phyloP scores from a whole-genome alignment of 2,329 filamentous ascomycete genomes.

The Harringtonia aguacate region DNA sequence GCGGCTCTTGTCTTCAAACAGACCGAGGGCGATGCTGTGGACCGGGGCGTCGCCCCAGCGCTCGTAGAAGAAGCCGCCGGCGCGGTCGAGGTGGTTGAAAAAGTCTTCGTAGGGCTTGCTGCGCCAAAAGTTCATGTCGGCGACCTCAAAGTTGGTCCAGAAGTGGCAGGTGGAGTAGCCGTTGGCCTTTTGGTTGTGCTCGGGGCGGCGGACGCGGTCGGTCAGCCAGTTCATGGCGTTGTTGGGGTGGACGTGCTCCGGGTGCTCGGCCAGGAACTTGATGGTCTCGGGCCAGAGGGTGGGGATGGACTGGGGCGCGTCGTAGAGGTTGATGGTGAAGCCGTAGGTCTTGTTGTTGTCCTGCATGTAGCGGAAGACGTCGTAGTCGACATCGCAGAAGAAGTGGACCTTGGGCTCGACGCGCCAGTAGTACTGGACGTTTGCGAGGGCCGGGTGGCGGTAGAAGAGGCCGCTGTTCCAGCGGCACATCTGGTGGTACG shows the following conservation, averaged over 20 bases:
- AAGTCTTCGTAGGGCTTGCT: conserved; percentile 88
- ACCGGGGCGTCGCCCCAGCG: conserved; percentile 85
- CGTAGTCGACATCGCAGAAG: conserved; percentile 98
- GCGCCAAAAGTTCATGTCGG: conserved; percentile 85
- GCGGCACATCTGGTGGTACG: conserved; percentile 97
- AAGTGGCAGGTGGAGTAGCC: conserved; percentile 98
- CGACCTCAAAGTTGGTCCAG: conserved; percentile 98
- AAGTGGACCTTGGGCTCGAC: conserved; percentile 98
- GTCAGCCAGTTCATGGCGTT: conserved; percentile 84
- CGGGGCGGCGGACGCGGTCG: conserved; percentile 64
- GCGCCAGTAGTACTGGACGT: conserved; percentile 92
- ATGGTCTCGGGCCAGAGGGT: conserved; percentile 91
- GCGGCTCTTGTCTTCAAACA: conserved; percentile 84
- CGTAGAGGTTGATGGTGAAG: conserved; percentile 96
- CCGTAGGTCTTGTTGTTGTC: conserved; percentile 99
- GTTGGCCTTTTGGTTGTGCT: conserved; percentile 70
- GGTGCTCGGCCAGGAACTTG: conserved; percentile 80
- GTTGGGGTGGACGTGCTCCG: conserved; percentile 69
- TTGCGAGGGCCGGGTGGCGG: conserved; percentile 76
- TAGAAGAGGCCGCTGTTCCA: conserved; percentile 99
- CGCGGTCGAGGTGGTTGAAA: conserved; percentile 87
- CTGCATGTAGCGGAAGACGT: conserved; percentile 95
- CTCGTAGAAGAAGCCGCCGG: conserved; percentile 97
- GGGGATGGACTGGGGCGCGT: conserved; percentile 75
- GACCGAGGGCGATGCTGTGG: conserved; percentile 81